A percentile compares a stretch with the other conserved stretches of the same genome.
These are phyloP conservation scores for Pseudoscleropodium purum DNA, from an alignment of 225 moss, liverwort and hornwort species.

Conservation along the genomic window DNA sequence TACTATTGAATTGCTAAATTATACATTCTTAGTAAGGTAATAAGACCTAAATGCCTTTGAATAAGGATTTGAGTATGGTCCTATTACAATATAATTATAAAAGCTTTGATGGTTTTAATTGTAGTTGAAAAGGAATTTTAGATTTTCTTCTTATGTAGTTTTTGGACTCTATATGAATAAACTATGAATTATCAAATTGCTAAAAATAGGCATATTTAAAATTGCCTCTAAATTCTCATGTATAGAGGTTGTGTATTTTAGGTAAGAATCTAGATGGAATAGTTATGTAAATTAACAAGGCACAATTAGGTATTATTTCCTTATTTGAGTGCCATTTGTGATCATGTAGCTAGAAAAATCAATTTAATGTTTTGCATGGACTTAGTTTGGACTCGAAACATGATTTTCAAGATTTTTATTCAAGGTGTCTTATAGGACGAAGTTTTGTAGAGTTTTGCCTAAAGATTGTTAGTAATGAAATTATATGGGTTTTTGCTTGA, in stretches of 20 bases:
- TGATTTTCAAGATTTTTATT: neutral
- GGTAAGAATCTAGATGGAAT: neutral
- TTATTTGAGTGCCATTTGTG: neutral
- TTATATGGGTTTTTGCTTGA: rapidly evolving
- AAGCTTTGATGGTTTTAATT: neutral
- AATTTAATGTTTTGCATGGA: neutral
- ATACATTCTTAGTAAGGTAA: neutral
- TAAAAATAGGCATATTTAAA: too few relatives aligned
- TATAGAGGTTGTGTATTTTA: neutral
- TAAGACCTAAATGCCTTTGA: rapidly evolving
- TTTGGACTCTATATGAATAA: neutral
- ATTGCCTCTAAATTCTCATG: rapidly evolving
- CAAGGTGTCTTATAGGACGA: rapidly evolving
- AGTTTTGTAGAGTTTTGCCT: neutral
- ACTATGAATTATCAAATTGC: neutral
- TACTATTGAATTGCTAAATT: neutral
- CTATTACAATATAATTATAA: neutral
- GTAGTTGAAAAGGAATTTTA: neutral
- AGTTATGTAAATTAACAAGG: rapidly evolving
- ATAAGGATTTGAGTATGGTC: neutral
- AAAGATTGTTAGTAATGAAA: neutral
- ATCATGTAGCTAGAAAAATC: neutral
- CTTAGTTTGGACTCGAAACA: rapidly evolving
- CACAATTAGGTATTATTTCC: neutral
- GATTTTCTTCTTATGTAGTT: neutral